These are phyloP conservation scores for Cronartium quercuum DNA, from an alignment of 1,284 basidiomycete species.

Conservation along the genomic window DNA sequence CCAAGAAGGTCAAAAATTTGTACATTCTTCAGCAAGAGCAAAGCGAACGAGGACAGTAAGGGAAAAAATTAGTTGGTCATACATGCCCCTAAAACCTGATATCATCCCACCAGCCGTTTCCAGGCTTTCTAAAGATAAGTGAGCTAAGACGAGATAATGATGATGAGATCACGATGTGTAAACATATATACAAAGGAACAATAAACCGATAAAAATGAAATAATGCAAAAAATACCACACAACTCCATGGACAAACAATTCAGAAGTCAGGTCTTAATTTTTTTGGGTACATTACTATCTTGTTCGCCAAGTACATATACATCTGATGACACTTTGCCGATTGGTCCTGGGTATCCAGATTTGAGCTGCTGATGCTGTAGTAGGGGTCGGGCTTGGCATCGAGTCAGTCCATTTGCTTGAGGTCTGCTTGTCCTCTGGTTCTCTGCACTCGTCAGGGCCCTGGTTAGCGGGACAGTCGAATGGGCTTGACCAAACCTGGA, in stretches of 20 bases:
- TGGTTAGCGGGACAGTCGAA: background rate
- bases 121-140: background rate
- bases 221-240: background rate
- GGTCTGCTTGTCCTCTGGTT: background rate
- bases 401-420: background rate
- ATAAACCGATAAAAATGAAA: background rate
- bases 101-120: background rate
- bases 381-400: background rate
- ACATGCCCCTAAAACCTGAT: background rate
- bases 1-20: background rate
- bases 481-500: too few relatives aligned
- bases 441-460: background rate
- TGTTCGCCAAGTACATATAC: background rate
- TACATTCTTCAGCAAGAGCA: background rate
- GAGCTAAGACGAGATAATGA: background rate
- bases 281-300: background rate
- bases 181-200: background rate
- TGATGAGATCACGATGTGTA: background rate
- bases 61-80: background rate
- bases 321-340: background rate
- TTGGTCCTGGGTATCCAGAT: background rate
- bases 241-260: background rate
- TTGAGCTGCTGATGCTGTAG: background rate
- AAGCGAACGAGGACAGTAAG: background rate
- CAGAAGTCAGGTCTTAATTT: background rate